Evolutionary conservation across 2,329 filamentous ascomycete species (phyloP).

Genomic region (Cercospora sp.): DNA sequence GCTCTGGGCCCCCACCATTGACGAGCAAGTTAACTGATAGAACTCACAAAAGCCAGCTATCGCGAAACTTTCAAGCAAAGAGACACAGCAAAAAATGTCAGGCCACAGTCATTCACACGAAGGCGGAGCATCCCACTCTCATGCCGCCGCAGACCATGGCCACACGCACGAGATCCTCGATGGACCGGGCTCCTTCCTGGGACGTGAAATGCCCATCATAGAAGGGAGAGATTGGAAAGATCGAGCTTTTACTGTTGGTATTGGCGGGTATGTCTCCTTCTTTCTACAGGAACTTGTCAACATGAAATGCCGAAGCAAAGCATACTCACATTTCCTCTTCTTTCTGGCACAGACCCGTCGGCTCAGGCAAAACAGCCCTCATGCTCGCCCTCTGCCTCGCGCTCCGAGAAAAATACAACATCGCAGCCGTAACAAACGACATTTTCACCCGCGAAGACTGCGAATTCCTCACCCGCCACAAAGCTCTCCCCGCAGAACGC

Average conservation of each 20-base stretch:
- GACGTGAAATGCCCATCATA: conserved; percentile 89
- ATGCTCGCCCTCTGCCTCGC: conserved; percentile 91
- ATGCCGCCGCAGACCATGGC: conserved; percentile 68
- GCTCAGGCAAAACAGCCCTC: conserved; percentile 93
- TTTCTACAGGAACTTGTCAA: no score
- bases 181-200: conserved; percentile 85
- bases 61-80: no score
- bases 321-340: background rate
- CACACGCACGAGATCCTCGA: conserved; percentile 95
- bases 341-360: conserved; percentile 68
- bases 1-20: background rate
- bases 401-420: conserved; percentile 75
- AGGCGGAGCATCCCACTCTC: conserved; percentile 41
- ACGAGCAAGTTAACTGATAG: background rate
- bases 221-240: conserved; percentile 86
- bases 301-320: no score
- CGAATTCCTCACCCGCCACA: conserved; percentile 89
- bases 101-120: conserved; percentile 52
- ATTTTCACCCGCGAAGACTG: conserved; percentile 98
- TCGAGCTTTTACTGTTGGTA: conserved; percentile 93
- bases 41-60: no score
- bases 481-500: conserved; percentile 75
- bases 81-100: conserved; percentile 25
- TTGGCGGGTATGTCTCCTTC: conserved; percentile 72
- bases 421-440: conserved; percentile 97